Evolutionary conservation across 2,329 filamentous ascomycete genomes (phyloP), one percentile per base, ranked within the genome.

Genomic region (Penicillium griseofulvum): DNA sequence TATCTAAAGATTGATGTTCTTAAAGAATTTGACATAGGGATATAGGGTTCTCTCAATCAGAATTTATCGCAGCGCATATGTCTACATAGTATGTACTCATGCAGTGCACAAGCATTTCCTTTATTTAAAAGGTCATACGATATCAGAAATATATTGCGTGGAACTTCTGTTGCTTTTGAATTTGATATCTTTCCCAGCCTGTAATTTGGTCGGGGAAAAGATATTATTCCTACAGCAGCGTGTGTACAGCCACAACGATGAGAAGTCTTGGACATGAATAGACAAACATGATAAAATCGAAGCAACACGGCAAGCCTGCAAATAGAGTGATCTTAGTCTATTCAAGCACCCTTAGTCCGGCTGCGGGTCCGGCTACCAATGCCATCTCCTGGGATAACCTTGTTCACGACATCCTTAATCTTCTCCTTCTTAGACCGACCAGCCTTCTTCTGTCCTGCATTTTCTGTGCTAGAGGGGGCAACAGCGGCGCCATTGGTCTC

Each of bases 281-380:
- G 16, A 38, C 37, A 31, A 41, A 8, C 8, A 45, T 56, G 17
- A 43, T 26, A 17, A 6, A 16, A 36, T 17, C 7, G 31, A 36
- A 28, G 17, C 19, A 17, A 12, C n/a, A 36, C 29, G 9, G n/a
- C 19, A 17, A 16, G 9, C 2, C 42, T 24, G 12, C 19, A 12
- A 14, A 14, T 24, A 41, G 3, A 11, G 14, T 41, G 11, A 6
- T 14, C 6, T 9, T 5, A 7, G 14, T 16, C 14, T 11, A 29
- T 43, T 44, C 49, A 65, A 17, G 63, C 57, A 38, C 60, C 60
- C 60, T 75, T 71, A 45, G 70, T 71, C 28, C 72, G 71, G 58
- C 71, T 75, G 47, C 73, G 70, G 39, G 73, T 75, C 34, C 73
- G 66, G 57, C 70, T 74, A 33, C 73, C 71, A 55, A 72, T 67